A percentile compares a stretch with the other conserved stretches of the same genome.
Conservation (phyloP, 345 rosid genomes). For the Lepidium aucheri region DNA sequence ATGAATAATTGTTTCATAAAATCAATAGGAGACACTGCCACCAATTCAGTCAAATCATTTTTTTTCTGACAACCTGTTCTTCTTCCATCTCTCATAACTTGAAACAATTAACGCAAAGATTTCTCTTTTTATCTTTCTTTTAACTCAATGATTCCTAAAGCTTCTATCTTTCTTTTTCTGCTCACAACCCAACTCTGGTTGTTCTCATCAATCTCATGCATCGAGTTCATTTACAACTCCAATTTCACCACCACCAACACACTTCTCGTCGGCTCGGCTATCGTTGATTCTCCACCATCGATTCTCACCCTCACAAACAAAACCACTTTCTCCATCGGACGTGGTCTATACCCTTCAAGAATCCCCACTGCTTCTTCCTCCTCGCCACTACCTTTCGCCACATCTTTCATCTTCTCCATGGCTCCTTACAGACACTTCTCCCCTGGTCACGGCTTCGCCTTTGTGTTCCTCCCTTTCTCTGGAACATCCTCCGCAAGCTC, state of each 20-base stretch:
- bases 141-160: conserved; percentile 5
- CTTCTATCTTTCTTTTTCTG: neutral
- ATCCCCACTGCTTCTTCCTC: conserved; percentile 32
- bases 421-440: conserved; percentile 40
- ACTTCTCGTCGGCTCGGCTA: conserved; percentile 38
- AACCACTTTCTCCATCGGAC: conserved; percentile 44
- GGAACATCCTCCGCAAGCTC: conserved; percentile 36
- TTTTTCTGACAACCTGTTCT: neutral
- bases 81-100: neutral
- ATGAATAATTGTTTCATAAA: conserved; percentile 6
- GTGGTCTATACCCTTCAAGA: conserved; percentile 50
- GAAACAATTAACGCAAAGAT: neutral
- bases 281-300: conserved; percentile 32
- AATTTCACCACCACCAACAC: conserved; percentile 41
- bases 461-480: conserved; percentile 41
- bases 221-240: conserved; percentile 59
- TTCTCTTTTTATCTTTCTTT: neutral
- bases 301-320: conserved; percentile 54
- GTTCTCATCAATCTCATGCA: conserved; percentile 16
- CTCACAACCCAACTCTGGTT: neutral
- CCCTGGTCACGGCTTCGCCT: conserved; percentile 63
- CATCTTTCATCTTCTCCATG: conserved; percentile 69
- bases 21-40: neutral
- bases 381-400: conserved; percentile 45
- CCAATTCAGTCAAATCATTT: neutral